Conservation (phyloP, 805 yeast species). For the Kodamaea lidongshanica region DNA sequence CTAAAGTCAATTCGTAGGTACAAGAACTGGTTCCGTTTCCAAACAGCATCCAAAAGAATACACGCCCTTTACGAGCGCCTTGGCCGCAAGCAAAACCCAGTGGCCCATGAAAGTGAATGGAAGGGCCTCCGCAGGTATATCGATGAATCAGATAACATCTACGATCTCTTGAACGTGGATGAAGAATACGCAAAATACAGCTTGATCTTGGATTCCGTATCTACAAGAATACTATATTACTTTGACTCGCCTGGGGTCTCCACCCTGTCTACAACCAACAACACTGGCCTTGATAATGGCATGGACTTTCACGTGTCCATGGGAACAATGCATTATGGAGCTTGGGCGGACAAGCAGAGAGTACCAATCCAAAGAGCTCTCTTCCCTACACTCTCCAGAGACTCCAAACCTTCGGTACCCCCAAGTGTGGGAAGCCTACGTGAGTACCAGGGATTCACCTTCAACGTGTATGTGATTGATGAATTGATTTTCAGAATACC, state of each 20-base stretch:
- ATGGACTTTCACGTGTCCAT: slow-evolving; percentile 51
- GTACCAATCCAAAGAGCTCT: slow-evolving; percentile 56
- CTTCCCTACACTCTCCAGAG: slow-evolving; percentile 61
- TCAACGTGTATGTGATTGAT: slow-evolving; percentile 55
- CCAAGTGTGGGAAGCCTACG: slow-evolving; percentile 36
- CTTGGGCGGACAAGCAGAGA: slow-evolving; percentile 92
- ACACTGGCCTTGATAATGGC: slow-evolving; percentile 38
- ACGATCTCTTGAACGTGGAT: slow-evolving; percentile 29
- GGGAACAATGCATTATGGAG: slow-evolving; percentile 78
- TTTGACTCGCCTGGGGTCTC: slow-evolving; percentile 47
- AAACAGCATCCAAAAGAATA: slow-evolving; percentile 7
- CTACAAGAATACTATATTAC: slow-evolving; percentile 50
- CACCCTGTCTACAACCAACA: background rate
- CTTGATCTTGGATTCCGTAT: slow-evolving; percentile 56
- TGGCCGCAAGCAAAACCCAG: slow-evolving; percentile 4
- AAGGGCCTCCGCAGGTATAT: slow-evolving; percentile 69
- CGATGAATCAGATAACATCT: slow-evolving; percentile 26
- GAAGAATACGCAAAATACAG: slow-evolving; percentile 83
- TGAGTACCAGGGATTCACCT: slow-evolving; percentile 48
- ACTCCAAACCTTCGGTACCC: slow-evolving; percentile 36
- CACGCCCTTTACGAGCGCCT: slow-evolving; percentile 6
- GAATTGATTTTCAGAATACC: slow-evolving; percentile 72
- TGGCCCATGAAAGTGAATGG: slow-evolving; percentile 44
- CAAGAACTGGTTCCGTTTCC: slow-evolving; percentile 20
- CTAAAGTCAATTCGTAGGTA: slow-evolving; percentile 13